These are phyloP conservation scores for Saksenaea oblongispora DNA, from an alignment of 371 early-diverging fungal genomes.

Conservation along the genomic window DNA sequence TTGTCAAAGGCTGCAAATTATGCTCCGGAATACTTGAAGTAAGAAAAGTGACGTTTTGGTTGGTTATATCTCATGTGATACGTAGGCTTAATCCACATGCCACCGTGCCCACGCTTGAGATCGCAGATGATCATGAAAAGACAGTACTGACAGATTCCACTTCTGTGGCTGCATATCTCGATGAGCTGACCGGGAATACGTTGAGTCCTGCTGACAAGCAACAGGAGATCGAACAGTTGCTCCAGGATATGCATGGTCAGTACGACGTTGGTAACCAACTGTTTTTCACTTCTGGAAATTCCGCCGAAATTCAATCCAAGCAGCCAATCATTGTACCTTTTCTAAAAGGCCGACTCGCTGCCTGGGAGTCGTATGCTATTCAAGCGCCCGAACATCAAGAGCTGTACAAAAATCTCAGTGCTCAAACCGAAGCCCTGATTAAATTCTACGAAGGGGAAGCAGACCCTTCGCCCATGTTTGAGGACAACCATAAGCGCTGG, in stretches of 20 bases:
- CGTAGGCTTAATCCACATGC: slow-evolving; percentile 29
- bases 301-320: slow-evolving; percentile 26
- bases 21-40: slow-evolving; percentile 29
- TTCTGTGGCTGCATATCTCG: slow-evolving; percentile 23
- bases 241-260: slow-evolving; percentile 31
- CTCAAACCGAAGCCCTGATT: slow-evolving; percentile 17
- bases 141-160: slow-evolving; percentile 18
- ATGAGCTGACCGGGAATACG: slow-evolving; percentile 16
- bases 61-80: background rate
- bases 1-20: slow-evolving; percentile 41
- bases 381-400: slow-evolving; percentile 23
- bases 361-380: slow-evolving; percentile 22
- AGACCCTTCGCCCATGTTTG: slow-evolving; percentile 24
- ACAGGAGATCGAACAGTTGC: slow-evolving; percentile 14
- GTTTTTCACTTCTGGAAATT: slow-evolving; percentile 32
- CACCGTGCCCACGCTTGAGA: slow-evolving; percentile 34
- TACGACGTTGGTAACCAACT: slow-evolving; percentile 36
- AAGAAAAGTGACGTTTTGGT: background rate
- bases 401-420: slow-evolving; percentile 26
- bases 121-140: slow-evolving; percentile 19
- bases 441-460: slow-evolving; percentile 14
- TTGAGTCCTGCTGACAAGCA: slow-evolving; percentile 8
- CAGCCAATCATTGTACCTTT: slow-evolving; percentile 22
- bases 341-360: slow-evolving; percentile 31
- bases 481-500: slow-evolving; percentile 25